Evolutionary conservation across 371 early-diverging fungal genomes (phyloP), one percentile per base, ranked within the genome.

Genomic region (Rhizopus arrhizus): DNA sequence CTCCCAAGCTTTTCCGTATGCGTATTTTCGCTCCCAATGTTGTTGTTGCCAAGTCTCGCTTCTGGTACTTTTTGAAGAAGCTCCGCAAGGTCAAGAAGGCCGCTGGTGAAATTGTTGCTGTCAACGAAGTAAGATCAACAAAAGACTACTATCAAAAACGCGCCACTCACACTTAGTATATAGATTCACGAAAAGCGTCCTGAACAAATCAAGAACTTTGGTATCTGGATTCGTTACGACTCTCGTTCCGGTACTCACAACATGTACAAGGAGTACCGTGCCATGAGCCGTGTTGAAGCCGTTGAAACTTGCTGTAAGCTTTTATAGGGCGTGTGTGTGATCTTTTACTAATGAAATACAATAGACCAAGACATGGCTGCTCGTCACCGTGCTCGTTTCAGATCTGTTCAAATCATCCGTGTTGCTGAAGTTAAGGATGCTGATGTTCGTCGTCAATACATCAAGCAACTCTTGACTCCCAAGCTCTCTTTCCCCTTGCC

Each of bases 211-310:
- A 98, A 97, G 90, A 98, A 95, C 91, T 99, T 88, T 74, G 97
- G 97, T 65, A 92, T 99, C 86, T 94, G 92, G 91, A 89, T 97
- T 68, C 93, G 95, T 68, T 99, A 97, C 88, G 93, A 96, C 83
- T 95, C 96, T 62, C 95, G 95, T 81, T 95, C 93, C 49, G 96
- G 97, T 62, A 93, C 95, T 59, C 96, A 97, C 90, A 98, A 98
- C 90, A 96, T 98, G 93, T 97, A 98, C 91, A 99, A 98, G 91
- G 99, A 99, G 87, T 95, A 96, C 91, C 91, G 99, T 69, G 96
- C 95, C 73, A 78, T 96, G 74, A 79, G 88, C 74, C 90, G 97
- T 71, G 75, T 83, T 49, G 94, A 85, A 59, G 99, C 99, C 51
- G 97, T 99, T 51, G 86, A 86, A 67, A 68, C 92, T 28, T 93